Conservation (phyloP, 2,329 filamentous ascomycete species). For the Daldinia eschscholtzii region DNA sequence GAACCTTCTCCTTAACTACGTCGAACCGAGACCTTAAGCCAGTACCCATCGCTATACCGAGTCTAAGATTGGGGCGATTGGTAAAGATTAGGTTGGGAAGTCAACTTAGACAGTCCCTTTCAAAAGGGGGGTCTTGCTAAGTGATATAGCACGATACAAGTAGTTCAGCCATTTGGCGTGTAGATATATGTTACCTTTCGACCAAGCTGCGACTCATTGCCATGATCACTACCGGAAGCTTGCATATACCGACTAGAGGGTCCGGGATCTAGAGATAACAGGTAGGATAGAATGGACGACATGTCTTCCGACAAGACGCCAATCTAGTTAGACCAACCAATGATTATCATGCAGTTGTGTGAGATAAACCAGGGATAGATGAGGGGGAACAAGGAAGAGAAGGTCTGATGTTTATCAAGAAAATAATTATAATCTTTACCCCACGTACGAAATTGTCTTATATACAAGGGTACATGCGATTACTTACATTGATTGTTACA, state of each 20-base stretch:
- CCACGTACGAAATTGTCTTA: not conserved
- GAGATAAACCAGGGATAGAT: slow-evolving; percentile 5
- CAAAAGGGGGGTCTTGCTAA: not conserved
- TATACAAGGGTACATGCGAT: not conserved
- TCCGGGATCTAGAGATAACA: slow-evolving; percentile 31
- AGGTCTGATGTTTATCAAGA: not conserved
- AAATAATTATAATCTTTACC: not conserved
- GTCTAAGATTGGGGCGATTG: not conserved
- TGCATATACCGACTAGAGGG: slow-evolving; percentile 4
- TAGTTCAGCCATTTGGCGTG: slow-evolving; percentile 9
- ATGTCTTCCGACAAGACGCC: not conserved
- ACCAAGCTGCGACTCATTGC: slow-evolving; percentile 7
- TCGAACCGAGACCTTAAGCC: slow-evolving; percentile 40
- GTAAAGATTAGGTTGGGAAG: not conserved
- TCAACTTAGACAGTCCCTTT: not conserved
- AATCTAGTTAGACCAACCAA: slow-evolving; percentile 12
- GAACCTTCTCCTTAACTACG: slow-evolving; percentile 51
- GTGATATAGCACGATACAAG: slow-evolving; percentile 25
- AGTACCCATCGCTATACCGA: slow-evolving; percentile 14
- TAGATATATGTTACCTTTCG: slow-evolving; percentile 5
- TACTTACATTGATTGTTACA: too few species aligned
- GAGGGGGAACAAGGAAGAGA: slow-evolving; percentile 8
- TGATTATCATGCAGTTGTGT: not conserved
- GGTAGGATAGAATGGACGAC: not conserved
- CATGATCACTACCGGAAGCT: not conserved